Evolutionary conservation across 441 rosid species (phyloP), one percentile per base, ranked within the genome.

Genomic region (Codiaeum variegatum): DNA sequence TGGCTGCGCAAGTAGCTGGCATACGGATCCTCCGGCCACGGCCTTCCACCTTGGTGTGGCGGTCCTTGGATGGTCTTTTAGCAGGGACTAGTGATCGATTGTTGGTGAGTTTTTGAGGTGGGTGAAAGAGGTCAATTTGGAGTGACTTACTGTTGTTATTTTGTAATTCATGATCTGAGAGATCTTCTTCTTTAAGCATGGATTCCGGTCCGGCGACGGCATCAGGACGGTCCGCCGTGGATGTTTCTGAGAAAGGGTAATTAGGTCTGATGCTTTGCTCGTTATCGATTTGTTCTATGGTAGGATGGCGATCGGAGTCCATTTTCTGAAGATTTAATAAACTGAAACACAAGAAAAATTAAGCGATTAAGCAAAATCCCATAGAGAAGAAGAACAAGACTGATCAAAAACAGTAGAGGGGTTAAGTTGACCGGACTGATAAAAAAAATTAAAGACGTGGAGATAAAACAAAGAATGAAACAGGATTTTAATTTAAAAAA

Each of bases 1-100:
- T 84, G 31, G 90, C 87, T 32, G 91, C 90, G 67, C 88, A 88
- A 3, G 84, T 62, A 26, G 87, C 88, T 0, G 93, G 91, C 75
- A 90, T 84, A 47, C 91, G 85, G 66, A 88, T 73, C 75, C 93
- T 81, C 52, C 90, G 85, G 44, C 95, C 93, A 7, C 91, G 90
- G 56, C 94, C 94, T 65, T 91, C 90, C 4, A 91, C 96, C 70
- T 91, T 91, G 0, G 92, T 83, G 83, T 89, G 97, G 29, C 94
- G 86, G 80, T 91, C 97, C 68, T 82, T 91, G 0, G 83, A 67
- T 4, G 81, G 76, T 31, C 83, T 75, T 66, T 80, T 86, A 3
- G 77, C 62, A 4, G 84, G 71, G 13, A 28, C 81, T 10, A 73
- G 61, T 21, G 83, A 55, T 13, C 80, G 77, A 24, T 73, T 67